A percentile compares a stretch with the other conserved stretches of the same genome.
phyloP scores from a whole-genome alignment of 169 alveolate species.

The Besnoitia besnoiti region DNA sequence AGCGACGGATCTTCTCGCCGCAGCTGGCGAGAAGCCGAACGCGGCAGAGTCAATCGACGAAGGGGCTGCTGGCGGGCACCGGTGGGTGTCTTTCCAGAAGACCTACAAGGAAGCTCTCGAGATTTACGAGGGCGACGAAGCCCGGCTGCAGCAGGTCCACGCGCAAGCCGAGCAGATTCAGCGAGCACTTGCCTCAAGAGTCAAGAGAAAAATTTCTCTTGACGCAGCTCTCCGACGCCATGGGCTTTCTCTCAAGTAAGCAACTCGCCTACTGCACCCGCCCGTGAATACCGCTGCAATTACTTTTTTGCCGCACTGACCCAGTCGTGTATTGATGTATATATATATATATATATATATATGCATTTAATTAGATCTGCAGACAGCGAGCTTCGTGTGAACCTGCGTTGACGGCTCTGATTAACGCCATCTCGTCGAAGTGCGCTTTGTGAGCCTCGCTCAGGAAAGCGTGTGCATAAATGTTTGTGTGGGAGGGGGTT shows the following conservation, averaged over 20 bases:
- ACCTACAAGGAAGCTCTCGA: neutral
- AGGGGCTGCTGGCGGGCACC: neutral
- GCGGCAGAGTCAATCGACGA: neutral
- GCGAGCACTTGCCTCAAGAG: neutral
- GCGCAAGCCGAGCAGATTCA: neutral
- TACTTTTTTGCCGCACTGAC: neutral
- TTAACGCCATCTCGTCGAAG: no score
- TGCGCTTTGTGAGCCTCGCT: no score
- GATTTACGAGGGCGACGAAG: neutral
- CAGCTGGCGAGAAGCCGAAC: no score
- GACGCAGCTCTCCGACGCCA: slow-evolving; percentile 19
- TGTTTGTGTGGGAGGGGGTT: no score
- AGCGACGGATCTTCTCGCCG: neutral
- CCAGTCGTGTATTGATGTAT: neutral
- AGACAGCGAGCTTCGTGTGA: no score
- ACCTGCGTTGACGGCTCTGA: no score
- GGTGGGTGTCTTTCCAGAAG: neutral
- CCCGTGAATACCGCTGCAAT: neutral
- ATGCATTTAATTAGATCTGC: neutral
- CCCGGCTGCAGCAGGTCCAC: neutral
- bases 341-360: neutral
- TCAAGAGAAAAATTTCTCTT: neutral
- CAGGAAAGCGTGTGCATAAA: no score
- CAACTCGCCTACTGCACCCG: neutral
- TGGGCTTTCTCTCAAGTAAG: slow-evolving; percentile 10